phyloP scores from a whole-genome alignment of 352 stramenopile species.

The Phytophthora quininea region DNA sequence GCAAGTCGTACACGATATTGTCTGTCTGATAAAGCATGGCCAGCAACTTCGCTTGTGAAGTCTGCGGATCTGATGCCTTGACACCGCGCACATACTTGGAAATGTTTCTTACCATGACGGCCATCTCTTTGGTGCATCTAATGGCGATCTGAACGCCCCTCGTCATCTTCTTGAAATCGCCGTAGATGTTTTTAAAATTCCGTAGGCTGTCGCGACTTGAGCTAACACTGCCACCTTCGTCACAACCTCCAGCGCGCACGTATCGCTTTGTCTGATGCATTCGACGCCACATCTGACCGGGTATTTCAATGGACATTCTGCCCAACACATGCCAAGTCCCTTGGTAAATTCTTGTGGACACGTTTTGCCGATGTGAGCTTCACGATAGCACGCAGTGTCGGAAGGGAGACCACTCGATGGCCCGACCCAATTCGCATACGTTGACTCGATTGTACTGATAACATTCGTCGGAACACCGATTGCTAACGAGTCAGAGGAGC shows the following conservation, averaged over 20 bases:
- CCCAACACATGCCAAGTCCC: constrained; percentile 35
- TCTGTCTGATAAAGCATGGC: constrained; percentile 48
- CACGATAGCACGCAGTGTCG: constrained; percentile 38
- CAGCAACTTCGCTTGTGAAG: constrained; percentile 41
- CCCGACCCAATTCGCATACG: constrained; percentile 26
- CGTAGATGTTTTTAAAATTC: constrained; percentile 26
- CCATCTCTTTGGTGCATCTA: constrained; percentile 40
- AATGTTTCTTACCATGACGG: not conserved
- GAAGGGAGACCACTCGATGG: constrained; percentile 5
- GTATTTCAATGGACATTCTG: constrained; percentile 46
- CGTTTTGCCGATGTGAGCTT: constrained; percentile 21
- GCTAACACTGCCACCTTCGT: constrained; percentile 26
- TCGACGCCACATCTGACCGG: constrained; percentile 49
- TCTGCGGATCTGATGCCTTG: constrained; percentile 29
- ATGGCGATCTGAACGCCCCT: constrained; percentile 39
- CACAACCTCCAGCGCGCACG: constrained; percentile 35
- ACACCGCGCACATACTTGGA: constrained; percentile 3
- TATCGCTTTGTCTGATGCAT: constrained; percentile 46
- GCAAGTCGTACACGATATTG: constrained; percentile 43
- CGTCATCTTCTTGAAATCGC: constrained; percentile 15
- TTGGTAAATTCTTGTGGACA: constrained; percentile 31
- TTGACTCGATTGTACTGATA: not conserved
- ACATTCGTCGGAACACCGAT: not conserved
- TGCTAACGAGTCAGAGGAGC: not conserved
- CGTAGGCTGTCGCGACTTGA: constrained; percentile 18